phyloP scores from a whole-genome alignment of 2,329 filamentous ascomycete genomes.

The Nannizziopsis arthrosporioides region DNA sequence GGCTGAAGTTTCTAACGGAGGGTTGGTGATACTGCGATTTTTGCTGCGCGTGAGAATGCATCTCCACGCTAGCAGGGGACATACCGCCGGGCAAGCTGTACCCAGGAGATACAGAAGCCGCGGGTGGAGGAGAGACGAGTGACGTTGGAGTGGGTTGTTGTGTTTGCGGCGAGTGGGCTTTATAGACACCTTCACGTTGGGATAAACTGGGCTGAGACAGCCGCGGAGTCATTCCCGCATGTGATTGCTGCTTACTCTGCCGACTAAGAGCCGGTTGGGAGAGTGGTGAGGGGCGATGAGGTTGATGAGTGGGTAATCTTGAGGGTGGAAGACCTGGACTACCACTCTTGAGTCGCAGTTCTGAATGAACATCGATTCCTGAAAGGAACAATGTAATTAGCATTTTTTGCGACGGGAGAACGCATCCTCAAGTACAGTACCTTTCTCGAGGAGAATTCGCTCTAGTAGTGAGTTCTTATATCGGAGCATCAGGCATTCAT shows the following conservation, averaged over 20 bases:
- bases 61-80: conserved; percentile 49
- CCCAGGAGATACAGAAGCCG: conserved; percentile 50
- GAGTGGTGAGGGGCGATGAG: conserved; percentile 57
- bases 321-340: conserved; percentile 61
- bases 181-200: conserved; percentile 27
- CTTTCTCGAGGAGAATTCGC: conserved; percentile 90
- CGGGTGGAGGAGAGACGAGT: conserved; percentile 51
- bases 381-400: neutral
- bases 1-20: neutral
- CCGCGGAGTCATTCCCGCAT: conserved; percentile 68
- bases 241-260: conserved; percentile 54
- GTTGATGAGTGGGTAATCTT: conserved; percentile 56
- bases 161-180: conserved; percentile 44
- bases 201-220: conserved; percentile 33
- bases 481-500: conserved; percentile 94
- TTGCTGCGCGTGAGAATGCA: conserved; percentile 26
- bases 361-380: conserved; percentile 96
- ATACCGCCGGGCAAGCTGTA: conserved; percentile 49
- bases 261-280: conserved; percentile 53
- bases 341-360: conserved; percentile 82
- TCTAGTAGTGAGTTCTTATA: conserved; percentile 98
- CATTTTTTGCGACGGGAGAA: conserved; percentile 10
- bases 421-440: conserved; percentile 36
- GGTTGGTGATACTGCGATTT: conserved; percentile 6
- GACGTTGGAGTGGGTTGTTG: conserved; percentile 68